Percentiles rank a stretch among this genome's conserved stretches.
Conservation (phyloP, 495 filamentous ascomycete genomes). For the Hypoxylon subgilvum region DNA sequence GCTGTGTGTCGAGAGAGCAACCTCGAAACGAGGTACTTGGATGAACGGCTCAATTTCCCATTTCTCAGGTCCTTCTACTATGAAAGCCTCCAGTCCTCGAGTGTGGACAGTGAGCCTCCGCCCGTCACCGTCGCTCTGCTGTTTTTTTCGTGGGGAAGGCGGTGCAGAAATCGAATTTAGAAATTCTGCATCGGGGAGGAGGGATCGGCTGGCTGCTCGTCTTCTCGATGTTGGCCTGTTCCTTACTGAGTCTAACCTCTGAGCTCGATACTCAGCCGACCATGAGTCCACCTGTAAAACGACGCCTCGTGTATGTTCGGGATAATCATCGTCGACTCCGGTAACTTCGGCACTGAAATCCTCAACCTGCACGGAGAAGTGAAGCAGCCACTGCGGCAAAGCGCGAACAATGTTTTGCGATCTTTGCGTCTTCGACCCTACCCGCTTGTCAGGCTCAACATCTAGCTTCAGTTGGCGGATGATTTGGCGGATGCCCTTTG, state of each 20-base stretch:
- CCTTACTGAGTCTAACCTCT: constrained; percentile 66
- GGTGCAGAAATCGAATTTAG: constrained; percentile 64
- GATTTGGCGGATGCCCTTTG: constrained; percentile 88
- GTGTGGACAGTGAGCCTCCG: constrained; percentile 80
- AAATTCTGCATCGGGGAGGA: constrained; percentile 62
- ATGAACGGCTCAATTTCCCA: constrained; percentile 87
- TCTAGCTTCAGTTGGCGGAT: constrained; percentile 72
- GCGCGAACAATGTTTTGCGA: constrained; percentile 74
- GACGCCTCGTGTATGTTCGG: constrained; percentile 75
- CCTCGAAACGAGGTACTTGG: constrained; percentile 82
- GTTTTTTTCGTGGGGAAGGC: constrained; percentile 64
- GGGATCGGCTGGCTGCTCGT: constrained; percentile 64
- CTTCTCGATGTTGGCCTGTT: constrained; percentile 59
- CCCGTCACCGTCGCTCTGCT: constrained; percentile 73
- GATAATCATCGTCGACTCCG: constrained; percentile 81
- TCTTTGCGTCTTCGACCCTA: constrained; percentile 51
- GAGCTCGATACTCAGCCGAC: constrained; percentile 87
- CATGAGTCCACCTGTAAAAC: constrained; percentile 87
- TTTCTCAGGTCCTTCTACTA: constrained; percentile 83
- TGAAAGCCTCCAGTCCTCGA: constrained; percentile 82
- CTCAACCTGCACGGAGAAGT: constrained; percentile 82
- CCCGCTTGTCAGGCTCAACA: constrained; percentile 67
- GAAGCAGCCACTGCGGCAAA: constrained; percentile 81
- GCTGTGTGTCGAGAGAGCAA: constrained; percentile 81
- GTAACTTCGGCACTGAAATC: constrained; percentile 91